Evolutionary conservation across 1,139 yeast genomes (phyloP).

Genomic region (Ogataea hybrid): DNA sequence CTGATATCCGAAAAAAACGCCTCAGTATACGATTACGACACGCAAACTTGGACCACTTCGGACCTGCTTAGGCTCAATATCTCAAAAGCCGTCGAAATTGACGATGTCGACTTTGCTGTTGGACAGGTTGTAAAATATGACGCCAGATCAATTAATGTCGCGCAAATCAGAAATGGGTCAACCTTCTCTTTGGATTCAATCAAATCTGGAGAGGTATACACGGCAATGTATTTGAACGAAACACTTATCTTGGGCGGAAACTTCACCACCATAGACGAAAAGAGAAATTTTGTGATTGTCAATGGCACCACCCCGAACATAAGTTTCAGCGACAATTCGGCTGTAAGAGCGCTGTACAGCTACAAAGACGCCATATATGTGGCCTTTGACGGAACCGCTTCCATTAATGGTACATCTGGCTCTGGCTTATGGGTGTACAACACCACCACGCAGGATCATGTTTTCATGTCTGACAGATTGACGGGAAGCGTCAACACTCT

Average conservation of each 20-base stretch:
- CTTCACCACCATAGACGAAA: too few relatives aligned
- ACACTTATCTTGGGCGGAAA: constrained; percentile 55
- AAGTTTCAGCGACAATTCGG: constrained; percentile 39
- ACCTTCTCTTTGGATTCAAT: background rate
- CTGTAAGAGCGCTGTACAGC: constrained; percentile 44
- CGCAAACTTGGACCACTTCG: constrained; percentile 28
- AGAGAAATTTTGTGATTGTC: constrained; percentile 41
- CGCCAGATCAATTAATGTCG: constrained; percentile 20
- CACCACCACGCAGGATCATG: constrained; percentile 8
- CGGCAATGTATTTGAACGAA: constrained; percentile 42
- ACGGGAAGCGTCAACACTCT: constrained; percentile 23
- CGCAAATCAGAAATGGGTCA: constrained; percentile 6
- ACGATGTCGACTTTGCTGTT: constrained; percentile 39
- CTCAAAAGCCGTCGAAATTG: constrained; percentile 35
- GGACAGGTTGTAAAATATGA: constrained; percentile 30
- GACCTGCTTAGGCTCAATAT: background rate
- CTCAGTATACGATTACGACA: constrained; percentile 37
- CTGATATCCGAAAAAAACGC: constrained; percentile 7
- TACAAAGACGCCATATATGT: constrained; percentile 44
- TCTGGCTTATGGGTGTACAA: constrained; percentile 21
- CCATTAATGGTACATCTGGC: constrained; percentile 23
- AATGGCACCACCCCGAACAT: constrained; percentile 33
- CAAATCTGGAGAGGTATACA: constrained; percentile 24
- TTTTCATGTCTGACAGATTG: constrained; percentile 16
- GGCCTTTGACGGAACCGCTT: constrained; percentile 51